These are phyloP conservation scores for Cinchona pubescens DNA, from an alignment of 257 asterid genomes.

Conservation along the genomic window DNA sequence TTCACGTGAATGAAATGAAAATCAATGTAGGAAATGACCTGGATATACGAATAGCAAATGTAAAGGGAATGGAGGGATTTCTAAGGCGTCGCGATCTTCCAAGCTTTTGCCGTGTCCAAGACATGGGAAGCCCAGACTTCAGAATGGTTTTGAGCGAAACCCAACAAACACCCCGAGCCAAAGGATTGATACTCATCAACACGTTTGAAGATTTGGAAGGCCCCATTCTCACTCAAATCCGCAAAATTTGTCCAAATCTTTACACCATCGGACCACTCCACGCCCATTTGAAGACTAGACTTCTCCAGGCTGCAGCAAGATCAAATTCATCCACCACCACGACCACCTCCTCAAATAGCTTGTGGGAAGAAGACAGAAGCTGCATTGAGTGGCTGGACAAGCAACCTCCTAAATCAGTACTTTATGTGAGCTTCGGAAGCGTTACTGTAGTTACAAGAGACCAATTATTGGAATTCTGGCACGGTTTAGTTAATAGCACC, in stretches of 20 bases:
- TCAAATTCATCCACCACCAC: neutral
- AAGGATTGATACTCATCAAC: slow-evolving; percentile 34
- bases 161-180: slow-evolving; percentile 12
- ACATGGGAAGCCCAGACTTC: slow-evolving; percentile 11
- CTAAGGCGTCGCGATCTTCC: slow-evolving; percentile 36
- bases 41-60: slow-evolving; percentile 22
- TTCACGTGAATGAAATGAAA: no score
- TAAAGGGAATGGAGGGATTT: slow-evolving; percentile 25
- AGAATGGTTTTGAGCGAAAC: slow-evolving; percentile 24
- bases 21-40: slow-evolving; percentile 12
- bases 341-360: slow-evolving; percentile 7
- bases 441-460: slow-evolving; percentile 14
- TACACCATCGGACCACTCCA: slow-evolving; percentile 39
- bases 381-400: slow-evolving; percentile 32
- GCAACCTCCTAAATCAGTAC: slow-evolving; percentile 28
- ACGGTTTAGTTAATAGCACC: slow-evolving; percentile 32
- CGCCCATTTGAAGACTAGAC: slow-evolving; percentile 19
- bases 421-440: slow-evolving; percentile 36
- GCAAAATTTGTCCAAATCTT: slow-evolving; percentile 19
- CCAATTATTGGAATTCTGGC: slow-evolving; percentile 33
- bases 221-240: slow-evolving; percentile 23
- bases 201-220: slow-evolving; percentile 37
- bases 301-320: no score
- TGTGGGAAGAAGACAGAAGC: slow-evolving; percentile 22
- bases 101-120: slow-evolving; percentile 24